These are phyloP conservation scores for Mycena maculata DNA, from an alignment of 768 basidiomycete species.

Conservation along the genomic window DNA sequence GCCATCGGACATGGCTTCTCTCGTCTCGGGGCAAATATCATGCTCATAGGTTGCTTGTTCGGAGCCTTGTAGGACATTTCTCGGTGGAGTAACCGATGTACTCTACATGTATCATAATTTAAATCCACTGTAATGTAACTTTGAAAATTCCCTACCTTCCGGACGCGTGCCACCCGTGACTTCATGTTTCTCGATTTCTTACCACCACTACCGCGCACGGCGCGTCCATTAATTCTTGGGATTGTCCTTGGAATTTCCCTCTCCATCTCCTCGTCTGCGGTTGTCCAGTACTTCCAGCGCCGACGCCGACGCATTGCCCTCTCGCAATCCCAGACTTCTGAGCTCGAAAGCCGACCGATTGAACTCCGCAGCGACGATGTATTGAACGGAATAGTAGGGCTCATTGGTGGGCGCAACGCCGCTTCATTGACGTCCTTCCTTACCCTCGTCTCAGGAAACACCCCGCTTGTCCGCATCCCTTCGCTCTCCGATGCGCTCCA, in stretches of 20 bases:
- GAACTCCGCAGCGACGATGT: constrained; percentile 82
- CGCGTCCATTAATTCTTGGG: constrained; percentile 48
- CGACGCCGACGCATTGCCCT: constrained; percentile 58
- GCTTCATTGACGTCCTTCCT: constrained; percentile 4
- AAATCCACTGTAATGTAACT: too few species aligned
- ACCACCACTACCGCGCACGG: constrained; percentile 8
- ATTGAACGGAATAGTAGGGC: constrained; percentile 81
- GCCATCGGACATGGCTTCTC: not conserved
- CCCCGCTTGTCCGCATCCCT: constrained; percentile 91
- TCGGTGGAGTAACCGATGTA: not conserved
- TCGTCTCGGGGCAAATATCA: not conserved
- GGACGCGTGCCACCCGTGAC: too few species aligned
- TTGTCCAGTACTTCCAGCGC: constrained; percentile 64
- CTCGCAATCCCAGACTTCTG: constrained; percentile 37
- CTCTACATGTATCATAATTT: too few species aligned
- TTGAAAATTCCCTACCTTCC: too few species aligned
- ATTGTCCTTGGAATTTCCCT: constrained; percentile 81
- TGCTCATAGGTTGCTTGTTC: not conserved
- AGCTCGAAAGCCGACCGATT: constrained; percentile 65
- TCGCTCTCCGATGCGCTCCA: constrained; percentile 92
- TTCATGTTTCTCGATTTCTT: constrained; percentile 17
- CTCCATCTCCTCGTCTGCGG: constrained; percentile 76
- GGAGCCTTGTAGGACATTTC: not conserved
- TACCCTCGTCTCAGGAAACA: constrained; percentile 74
- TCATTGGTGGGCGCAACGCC: constrained; percentile 72